Evolutionary conservation across 805 yeast genomes (phyloP).

Genomic region (Pichia ethanolica): DNA sequence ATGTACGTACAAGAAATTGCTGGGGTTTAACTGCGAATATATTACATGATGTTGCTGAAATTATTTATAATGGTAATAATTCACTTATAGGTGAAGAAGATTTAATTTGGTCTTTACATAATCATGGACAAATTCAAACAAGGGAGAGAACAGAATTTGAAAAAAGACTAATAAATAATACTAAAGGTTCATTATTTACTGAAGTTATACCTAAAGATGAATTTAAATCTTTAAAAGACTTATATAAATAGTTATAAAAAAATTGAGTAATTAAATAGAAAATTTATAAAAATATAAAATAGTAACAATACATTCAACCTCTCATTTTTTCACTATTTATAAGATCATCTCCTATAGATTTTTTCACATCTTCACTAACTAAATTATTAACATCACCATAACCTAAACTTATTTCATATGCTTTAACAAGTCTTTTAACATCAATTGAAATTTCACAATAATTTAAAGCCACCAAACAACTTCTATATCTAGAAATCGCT

Average conservation of each 20-base stretch:
- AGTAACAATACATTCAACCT: slow-evolving; percentile 30
- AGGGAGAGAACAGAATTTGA: slow-evolving; percentile 48
- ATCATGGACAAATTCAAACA: slow-evolving; percentile 45
- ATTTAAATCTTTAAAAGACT: slow-evolving; percentile 32
- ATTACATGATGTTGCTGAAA: slow-evolving; percentile 58
- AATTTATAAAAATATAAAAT: no score
- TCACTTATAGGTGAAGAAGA: slow-evolving; percentile 55
- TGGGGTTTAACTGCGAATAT: slow-evolving; percentile 84
- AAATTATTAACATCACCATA: slow-evolving; percentile 64
- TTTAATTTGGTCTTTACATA: slow-evolving; percentile 44
- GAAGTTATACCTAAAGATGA: slow-evolving; percentile 40
- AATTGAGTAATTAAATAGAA: no score
- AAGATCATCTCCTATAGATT: slow-evolving; percentile 63
- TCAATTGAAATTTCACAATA: slow-evolving; percentile 81
- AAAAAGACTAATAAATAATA: slow-evolving; percentile 38
- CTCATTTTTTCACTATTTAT: slow-evolving; percentile 69
- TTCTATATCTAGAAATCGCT: slow-evolving; percentile 78
- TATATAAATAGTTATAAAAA: slow-evolving; percentile 27
- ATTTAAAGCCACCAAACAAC: slow-evolving; percentile 77
- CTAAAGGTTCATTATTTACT: slow-evolving; percentile 35
- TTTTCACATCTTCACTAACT: slow-evolving; percentile 67
- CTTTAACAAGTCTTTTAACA: slow-evolving; percentile 68
- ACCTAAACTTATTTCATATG: slow-evolving; percentile 85
- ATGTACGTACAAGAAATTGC: slow-evolving; percentile 50
- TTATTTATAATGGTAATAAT: slow-evolving; percentile 37